phyloP scores from a whole-genome alignment of 108 stramenopile genomes.

The Fragilaria radians region DNA sequence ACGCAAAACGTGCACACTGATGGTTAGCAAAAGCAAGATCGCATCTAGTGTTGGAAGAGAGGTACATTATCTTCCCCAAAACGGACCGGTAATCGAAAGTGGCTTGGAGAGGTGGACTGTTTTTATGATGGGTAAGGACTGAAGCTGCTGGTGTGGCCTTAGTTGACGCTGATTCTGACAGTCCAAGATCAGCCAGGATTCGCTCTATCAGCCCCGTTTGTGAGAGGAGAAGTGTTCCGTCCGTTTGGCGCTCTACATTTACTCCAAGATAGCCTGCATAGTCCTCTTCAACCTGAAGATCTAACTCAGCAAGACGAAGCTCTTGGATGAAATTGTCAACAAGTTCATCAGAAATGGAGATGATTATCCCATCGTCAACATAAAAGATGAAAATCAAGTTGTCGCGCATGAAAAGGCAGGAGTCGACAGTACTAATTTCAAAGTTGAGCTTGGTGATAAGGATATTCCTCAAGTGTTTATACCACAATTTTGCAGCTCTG shows the following conservation, averaged over 20 bases:
- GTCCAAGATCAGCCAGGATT: conserved; percentile 38
- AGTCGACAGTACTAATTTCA: conserved; percentile 20
- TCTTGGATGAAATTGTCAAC: conserved; percentile 6
- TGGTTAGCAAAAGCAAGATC: conserved; percentile 31
- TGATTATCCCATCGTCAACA: conserved; percentile 32
- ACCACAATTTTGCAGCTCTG: conserved; percentile 32
- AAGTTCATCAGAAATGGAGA: not conserved
- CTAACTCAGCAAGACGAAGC: conserved; percentile 1
- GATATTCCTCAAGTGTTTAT: conserved; percentile 7
- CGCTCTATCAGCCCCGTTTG: conserved; percentile 41
- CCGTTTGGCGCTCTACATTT: conserved; percentile 1
- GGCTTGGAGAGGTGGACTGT: conserved; percentile 18
- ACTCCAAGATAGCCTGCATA: conserved; percentile 24
- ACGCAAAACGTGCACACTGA: conserved; percentile 26
- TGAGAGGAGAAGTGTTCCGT: conserved; percentile 11
- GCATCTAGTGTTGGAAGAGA: conserved; percentile 7
- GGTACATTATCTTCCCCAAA: not conserved
- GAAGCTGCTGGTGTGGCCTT: not conserved
- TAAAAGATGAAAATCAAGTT: conserved; percentile 26
- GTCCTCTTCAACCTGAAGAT: conserved; percentile 20
- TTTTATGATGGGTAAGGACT: conserved; percentile 15
- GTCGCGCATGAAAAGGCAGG: conserved; percentile 30
- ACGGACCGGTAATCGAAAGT: conserved; percentile 25
- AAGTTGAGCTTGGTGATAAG: conserved; percentile 9
- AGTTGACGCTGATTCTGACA: not conserved